phyloP scores from a whole-genome alignment of 2,329 filamentous ascomycete species.

The Karstenula rhodostoma region DNA sequence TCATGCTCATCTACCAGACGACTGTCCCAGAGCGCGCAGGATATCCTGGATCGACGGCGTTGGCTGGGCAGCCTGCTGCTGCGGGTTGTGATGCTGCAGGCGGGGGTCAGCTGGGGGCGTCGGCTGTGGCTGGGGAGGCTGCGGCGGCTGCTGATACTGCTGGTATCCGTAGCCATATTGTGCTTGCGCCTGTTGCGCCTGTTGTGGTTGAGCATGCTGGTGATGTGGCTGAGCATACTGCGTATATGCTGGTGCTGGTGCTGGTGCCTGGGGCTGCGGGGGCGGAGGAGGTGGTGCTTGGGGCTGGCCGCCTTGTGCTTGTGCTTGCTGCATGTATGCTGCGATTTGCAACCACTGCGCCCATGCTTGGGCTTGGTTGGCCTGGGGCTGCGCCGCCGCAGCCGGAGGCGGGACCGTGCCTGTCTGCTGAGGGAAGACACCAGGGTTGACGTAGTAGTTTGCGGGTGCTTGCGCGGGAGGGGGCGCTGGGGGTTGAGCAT shows the following conservation, averaged over 20 bases:
- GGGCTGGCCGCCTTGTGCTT: slow-evolving; percentile 19
- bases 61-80: slow-evolving; percentile 28
- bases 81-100: slow-evolving; percentile 17
- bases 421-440: slow-evolving; percentile 34
- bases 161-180: slow-evolving; percentile 38
- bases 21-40: slow-evolving; percentile 34
- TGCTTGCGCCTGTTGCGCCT: slow-evolving; percentile 27
- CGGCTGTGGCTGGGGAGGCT: slow-evolving; percentile 27
- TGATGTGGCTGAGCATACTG: slow-evolving; percentile 30
- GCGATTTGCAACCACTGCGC: slow-evolving; percentile 26
- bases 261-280: slow-evolving; percentile 25
- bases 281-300: slow-evolving; percentile 24
- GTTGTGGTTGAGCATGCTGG: slow-evolving; percentile 21
- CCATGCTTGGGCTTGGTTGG: slow-evolving; percentile 21
- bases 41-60: slow-evolving; percentile 42
- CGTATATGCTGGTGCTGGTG: slow-evolving; percentile 21
- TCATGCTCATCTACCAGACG: slow-evolving; percentile 4
- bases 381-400: slow-evolving; percentile 18
- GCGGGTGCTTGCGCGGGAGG: slow-evolving; percentile 29
- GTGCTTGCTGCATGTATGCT: slow-evolving; percentile 29
- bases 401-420: slow-evolving; percentile 15
- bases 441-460: slow-evolving; percentile 46
- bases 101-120: slow-evolving; percentile 30
- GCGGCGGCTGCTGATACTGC: slow-evolving; percentile 13
- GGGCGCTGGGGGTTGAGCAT: slow-evolving; percentile 24